These are phyloP conservation scores for Clonostachys rosea DNA, from an alignment of 2,329 filamentous ascomycete genomes.

Conservation along the genomic window DNA sequence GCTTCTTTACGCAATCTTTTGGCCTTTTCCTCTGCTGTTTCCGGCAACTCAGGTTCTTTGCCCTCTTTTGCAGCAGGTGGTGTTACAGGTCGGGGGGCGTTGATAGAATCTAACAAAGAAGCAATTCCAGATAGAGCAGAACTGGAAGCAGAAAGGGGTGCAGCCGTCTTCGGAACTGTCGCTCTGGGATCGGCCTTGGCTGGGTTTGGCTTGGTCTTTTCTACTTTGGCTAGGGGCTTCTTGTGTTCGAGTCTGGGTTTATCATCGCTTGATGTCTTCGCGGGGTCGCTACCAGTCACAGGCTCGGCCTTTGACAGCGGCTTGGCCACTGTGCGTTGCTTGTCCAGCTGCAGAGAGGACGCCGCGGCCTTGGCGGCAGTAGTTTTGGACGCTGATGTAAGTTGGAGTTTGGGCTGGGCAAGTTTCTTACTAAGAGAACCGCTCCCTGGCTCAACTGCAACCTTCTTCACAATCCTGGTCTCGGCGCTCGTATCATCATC, in stretches of 20 bases:
- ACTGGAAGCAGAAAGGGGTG: conserved; percentile 19
- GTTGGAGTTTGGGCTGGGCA: conserved; percentile 24
- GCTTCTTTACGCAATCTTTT: conserved; percentile 70
- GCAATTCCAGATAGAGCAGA: conserved; percentile 44
- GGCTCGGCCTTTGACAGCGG: conserved; percentile 28
- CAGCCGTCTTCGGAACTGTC: conserved; percentile 11
- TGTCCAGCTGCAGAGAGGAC: conserved; percentile 40
- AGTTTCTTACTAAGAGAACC: conserved; percentile 32
- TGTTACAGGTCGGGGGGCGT: conserved; percentile 30
- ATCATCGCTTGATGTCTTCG: conserved; percentile 18
- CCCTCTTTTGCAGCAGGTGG: conserved; percentile 45
- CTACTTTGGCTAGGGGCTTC: conserved; percentile 9
- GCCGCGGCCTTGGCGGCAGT: conserved; percentile 19
- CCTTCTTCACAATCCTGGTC: conserved; percentile 32
- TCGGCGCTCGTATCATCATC: conserved; percentile 24
- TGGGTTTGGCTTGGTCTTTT: conserved; percentile 8
- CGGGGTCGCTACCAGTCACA: conserved; percentile 12
- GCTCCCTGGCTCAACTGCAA: conserved; percentile 30
- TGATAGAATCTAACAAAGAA: conserved; percentile 47
- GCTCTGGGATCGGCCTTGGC: conserved; percentile 14
- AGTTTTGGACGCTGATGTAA: conserved; percentile 18
- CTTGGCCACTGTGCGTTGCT: conserved; percentile 38
- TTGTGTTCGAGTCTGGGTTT: conserved; percentile 21
- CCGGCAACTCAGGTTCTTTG: conserved; percentile 43
- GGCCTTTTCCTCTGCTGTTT: conserved; percentile 63